These are phyloP conservation scores for Phialophora chinensis DNA, from an alignment of 2,329 filamentous ascomycete species.

Conservation along the genomic window DNA sequence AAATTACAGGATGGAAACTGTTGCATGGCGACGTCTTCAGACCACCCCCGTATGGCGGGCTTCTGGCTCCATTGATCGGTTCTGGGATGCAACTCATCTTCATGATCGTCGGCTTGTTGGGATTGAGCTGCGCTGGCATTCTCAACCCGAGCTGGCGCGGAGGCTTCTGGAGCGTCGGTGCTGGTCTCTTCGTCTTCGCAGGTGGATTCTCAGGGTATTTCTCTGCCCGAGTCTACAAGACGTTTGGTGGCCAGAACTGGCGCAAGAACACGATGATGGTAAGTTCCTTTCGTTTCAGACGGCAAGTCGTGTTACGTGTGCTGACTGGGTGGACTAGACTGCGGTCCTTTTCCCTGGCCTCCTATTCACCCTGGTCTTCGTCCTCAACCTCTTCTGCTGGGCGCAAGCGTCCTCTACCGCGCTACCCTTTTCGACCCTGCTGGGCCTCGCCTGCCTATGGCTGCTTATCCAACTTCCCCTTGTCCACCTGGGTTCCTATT, in stretches of 20 bases:
- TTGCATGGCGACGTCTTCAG: conserved; percentile 89
- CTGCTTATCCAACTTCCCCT: conserved; percentile 84
- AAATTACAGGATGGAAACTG: conserved; percentile 86
- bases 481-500: conserved; percentile 80
- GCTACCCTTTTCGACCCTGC: conserved; percentile 78
- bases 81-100: conserved; percentile 87
- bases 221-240: conserved; percentile 81
- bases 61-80: conserved; percentile 80
- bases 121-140: conserved; percentile 75
- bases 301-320: no score
- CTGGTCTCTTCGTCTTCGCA: conserved; percentile 82
- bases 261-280: conserved; percentile 73
- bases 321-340: conserved; percentile 54
- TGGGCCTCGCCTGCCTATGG: conserved; percentile 77
- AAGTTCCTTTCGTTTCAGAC: conserved; percentile 36
- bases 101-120: conserved; percentile 74
- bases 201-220: conserved; percentile 87
- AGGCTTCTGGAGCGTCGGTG: conserved; percentile 82
- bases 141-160: conserved; percentile 89
- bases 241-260: conserved; percentile 77
- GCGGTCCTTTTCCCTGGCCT: conserved; percentile 80
- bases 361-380: conserved; percentile 74
- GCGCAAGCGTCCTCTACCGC: conserved; percentile 86
- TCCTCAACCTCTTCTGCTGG: conserved; percentile 89
- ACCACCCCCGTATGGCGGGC: conserved; percentile 69